Percentiles rank a stretch among this genome's conserved stretches.
Evolutionary conservation across 2,329 filamentous ascomycete genomes (phyloP).

Genomic region (Pyricularia grisea): DNA sequence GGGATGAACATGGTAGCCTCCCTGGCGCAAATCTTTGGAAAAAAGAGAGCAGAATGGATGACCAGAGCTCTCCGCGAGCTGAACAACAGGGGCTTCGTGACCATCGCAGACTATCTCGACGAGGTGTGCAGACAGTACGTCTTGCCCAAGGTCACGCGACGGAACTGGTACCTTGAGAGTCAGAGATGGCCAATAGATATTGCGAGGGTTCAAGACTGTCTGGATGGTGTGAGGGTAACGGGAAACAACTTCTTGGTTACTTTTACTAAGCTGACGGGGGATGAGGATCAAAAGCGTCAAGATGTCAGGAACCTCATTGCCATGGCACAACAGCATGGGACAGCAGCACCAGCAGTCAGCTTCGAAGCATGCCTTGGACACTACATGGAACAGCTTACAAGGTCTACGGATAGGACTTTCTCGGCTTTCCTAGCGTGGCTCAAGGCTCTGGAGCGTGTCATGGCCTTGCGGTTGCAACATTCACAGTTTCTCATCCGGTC

Average conservation of each 20-base stretch:
- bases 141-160: neutral
- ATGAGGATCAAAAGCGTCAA: neutral
- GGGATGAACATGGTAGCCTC: neutral
- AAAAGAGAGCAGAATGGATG: neutral
- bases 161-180: neutral
- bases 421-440: neutral
- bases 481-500: neutral
- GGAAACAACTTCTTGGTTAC: neutral
- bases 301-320: neutral
- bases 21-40: neutral
- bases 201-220: neutral
- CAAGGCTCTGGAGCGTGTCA: neutral
- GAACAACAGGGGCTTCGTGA: neutral
- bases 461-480: neutral
- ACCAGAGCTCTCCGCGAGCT: neutral
- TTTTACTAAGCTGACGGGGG: neutral
- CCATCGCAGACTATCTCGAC: neutral
- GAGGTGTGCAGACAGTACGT: neutral
- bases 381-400: neutral
- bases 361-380: neutral
- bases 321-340: neutral
- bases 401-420: neutral
- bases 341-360: neutral
- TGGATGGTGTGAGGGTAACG: neutral
- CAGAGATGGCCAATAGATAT: neutral